Evolutionary conservation across 768 basidiomycete species (phyloP), one percentile per base, ranked within the genome.

Genomic region (Agrocybe chaxingu): DNA sequence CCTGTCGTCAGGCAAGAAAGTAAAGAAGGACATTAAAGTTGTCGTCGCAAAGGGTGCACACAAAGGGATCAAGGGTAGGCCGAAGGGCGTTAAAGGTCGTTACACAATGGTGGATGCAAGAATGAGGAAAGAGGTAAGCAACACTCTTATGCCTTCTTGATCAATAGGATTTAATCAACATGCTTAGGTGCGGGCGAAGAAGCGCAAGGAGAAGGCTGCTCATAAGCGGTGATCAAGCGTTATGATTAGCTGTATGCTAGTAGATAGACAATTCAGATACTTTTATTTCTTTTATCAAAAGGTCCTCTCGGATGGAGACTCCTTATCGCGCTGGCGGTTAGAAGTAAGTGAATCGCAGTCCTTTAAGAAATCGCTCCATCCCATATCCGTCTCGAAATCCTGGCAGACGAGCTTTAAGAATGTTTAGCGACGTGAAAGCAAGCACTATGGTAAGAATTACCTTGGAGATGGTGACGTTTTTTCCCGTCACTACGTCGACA

Each of bases 51-150:
- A 88, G 64, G 97, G 96, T 42, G 76, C 79, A 4, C 88, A 95
- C 66, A 92, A 81, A 60, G 97, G 93, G 41, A 63, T 96, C 51
- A 89, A 93, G 71, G 97, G 96, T 11, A 71, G 97, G 45, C 96
- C 97, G 24, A 96, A 88, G 66, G 97, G 97, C 54, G 86, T 98
- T 52, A 98, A 97, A 71, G 97, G 96, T 31, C 81, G 89, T 42
- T 98, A 97, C 68, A 74, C 85, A 35, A 97, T 97, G 92, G 92
- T 96, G 1, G 95, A 97, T 68, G 72, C 92, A 3, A 76, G 95
- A 57, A 93, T 94, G 88, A 90, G 80, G 68, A 97, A 95, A 80
- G 91, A 93, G 81, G 90, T 89, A 38, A 33, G 78, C 66, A 40
- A 29, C 18, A 12, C 7, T 3, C 7, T 55, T 41, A 37, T 39